phyloP scores from a whole-genome alignment of 2,329 filamentous ascomycete genomes.

The Fusarium caatingaense region DNA sequence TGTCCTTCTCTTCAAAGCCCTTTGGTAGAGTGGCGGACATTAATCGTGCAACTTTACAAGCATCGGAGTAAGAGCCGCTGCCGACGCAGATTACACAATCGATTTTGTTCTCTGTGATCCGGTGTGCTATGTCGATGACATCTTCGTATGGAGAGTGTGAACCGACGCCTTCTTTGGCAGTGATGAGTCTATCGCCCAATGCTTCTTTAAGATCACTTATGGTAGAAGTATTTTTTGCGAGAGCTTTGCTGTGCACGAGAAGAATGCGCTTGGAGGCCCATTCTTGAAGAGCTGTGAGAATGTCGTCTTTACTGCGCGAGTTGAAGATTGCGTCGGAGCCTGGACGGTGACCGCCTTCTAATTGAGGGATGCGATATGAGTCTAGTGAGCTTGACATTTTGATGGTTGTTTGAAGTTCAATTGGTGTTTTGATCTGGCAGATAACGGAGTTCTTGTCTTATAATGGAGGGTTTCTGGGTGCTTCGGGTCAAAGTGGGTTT shows the following conservation, averaged over 20 bases:
- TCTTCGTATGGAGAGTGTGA: conserved; percentile 16
- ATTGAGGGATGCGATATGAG: conserved; percentile 8
- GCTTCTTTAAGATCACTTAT: not conserved
- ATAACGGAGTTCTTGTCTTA: not conserved
- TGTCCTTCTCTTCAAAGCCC: conserved; percentile 4
- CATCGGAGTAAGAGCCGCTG: conserved; percentile 19
- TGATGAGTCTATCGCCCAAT: not conserved
- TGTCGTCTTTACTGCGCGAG: conserved; percentile 11
- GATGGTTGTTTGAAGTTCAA: not conserved
- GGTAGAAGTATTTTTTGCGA: not conserved
- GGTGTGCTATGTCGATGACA: conserved; percentile 14
- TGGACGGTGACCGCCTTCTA: conserved; percentile 8
- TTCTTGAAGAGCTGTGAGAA: not conserved
- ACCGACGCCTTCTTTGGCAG: conserved; percentile 10
- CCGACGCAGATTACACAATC: conserved; percentile 13
- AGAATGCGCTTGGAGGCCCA: not conserved
- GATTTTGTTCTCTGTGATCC: not conserved
- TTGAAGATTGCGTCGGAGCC: conserved; percentile 23
- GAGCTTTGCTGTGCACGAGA: conserved; percentile 15
- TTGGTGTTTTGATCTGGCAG: not conserved
- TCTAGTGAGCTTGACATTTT: not conserved
- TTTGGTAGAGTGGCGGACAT: not conserved
- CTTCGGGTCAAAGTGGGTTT: conserved; percentile 1
- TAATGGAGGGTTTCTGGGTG: not conserved
- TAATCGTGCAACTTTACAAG: conserved; percentile 17